Percentiles rank a stretch among this genome's conserved stretches.
phyloP scores from a whole-genome alignment of 352 stramenopile species.

The Pythium phragmiticola region DNA sequence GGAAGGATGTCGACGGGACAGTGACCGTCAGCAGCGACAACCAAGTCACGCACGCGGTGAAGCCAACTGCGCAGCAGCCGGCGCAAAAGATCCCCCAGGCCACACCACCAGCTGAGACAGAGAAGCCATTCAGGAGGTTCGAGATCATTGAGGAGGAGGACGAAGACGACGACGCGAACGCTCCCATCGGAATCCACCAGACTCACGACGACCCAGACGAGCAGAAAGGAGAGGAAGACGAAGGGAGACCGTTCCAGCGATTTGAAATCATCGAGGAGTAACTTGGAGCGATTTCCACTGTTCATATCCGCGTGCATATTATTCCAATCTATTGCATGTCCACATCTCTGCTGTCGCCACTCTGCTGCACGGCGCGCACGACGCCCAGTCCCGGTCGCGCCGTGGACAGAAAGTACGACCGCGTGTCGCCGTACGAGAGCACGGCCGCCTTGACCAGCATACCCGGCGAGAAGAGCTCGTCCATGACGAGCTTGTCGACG shows the following conservation, averaged over 20 bases:
- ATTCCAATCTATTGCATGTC: slow-evolving; percentile 23
- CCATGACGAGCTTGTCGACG: slow-evolving; percentile 78
- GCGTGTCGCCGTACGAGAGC: slow-evolving; percentile 85
- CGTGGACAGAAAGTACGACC: slow-evolving; percentile 83
- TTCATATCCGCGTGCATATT: neutral
- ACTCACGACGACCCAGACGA: slow-evolving; percentile 11
- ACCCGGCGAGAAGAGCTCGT: slow-evolving; percentile 67
- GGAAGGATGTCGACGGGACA: slow-evolving; percentile 59
- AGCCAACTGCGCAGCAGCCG: neutral
- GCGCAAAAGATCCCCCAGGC: neutral
- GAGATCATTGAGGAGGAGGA: slow-evolving; percentile 56
- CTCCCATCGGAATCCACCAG: neutral
- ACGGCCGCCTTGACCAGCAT: slow-evolving; percentile 77
- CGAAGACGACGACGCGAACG: slow-evolving; percentile 34
- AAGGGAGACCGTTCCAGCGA: slow-evolving; percentile 41
- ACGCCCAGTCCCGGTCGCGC: slow-evolving; percentile 68
- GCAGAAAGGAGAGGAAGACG: slow-evolving; percentile 22
- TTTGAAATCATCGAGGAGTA: slow-evolving; percentile 77
- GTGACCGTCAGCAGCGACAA: slow-evolving; percentile 27
- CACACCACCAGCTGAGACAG: neutral
- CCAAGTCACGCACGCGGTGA: slow-evolving; percentile 20
- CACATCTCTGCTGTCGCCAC: slow-evolving; percentile 26
- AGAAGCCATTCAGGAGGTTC: slow-evolving; percentile 55
- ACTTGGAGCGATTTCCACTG: slow-evolving; percentile 1
- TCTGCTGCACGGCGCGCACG: slow-evolving; percentile 40